phyloP scores from a whole-genome alignment of 1,284 basidiomycete genomes.

The Polyporus tsugae region DNA sequence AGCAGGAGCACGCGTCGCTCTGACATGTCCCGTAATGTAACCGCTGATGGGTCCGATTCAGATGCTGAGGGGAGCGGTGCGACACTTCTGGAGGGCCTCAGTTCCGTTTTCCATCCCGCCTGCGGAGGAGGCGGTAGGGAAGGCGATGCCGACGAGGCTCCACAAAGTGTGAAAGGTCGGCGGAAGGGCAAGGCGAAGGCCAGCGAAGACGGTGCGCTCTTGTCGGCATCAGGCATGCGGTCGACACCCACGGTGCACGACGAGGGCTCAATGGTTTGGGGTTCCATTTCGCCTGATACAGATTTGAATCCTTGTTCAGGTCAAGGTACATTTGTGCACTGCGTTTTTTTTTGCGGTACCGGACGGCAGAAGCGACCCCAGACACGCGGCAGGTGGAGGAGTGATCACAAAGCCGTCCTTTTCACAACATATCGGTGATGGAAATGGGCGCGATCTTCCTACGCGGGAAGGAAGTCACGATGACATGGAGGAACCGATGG shows the following conservation, averaged over 20 bases:
- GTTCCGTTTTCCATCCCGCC: not conserved
- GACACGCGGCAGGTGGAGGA: slow-evolving; percentile 31
- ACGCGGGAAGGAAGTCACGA: not conserved
- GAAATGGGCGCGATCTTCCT: not conserved
- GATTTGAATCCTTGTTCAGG: not conserved
- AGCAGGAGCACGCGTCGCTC: slow-evolving; percentile 5
- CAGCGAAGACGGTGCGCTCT: slow-evolving; percentile 4
- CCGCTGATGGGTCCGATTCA: not conserved
- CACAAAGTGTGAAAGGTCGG: slow-evolving; percentile 19
- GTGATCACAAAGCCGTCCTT: slow-evolving; percentile 14
- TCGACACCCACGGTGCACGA: not conserved
- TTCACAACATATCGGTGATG: not conserved
- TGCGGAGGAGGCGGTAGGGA: slow-evolving; percentile 2
- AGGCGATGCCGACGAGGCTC: slow-evolving; percentile 13
- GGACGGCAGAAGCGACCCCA: slow-evolving; percentile 16
- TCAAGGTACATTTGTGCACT: slow-evolving; percentile 9
- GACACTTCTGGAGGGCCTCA: slow-evolving; percentile 17
- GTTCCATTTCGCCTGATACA: not conserved
- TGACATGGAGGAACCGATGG: slow-evolving; percentile 9
- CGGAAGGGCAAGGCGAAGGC: slow-evolving; percentile 16
- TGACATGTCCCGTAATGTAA: slow-evolving; percentile 5
- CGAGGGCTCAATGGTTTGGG: slow-evolving; percentile 11
- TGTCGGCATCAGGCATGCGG: not conserved
- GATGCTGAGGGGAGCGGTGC: slow-evolving; percentile 12
- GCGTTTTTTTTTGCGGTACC: slow-evolving; percentile 13